phyloP scores from a whole-genome alignment of 352 stramenopile genomes.

The Globisporangium carolinianum region DNA sequence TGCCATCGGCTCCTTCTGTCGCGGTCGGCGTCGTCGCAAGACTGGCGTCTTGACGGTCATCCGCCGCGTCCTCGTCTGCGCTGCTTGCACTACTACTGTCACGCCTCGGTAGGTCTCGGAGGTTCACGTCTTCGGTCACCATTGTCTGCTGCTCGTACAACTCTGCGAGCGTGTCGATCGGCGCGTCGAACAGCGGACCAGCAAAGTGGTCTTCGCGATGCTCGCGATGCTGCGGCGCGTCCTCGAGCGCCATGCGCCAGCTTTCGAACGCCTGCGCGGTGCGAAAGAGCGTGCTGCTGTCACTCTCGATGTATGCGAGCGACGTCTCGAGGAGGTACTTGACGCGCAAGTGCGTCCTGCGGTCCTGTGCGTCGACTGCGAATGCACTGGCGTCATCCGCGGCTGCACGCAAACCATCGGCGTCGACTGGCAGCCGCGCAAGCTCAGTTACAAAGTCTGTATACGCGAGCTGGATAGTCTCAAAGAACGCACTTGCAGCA shows the following conservation, averaged over 20 bases:
- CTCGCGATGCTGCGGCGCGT: slow-evolving; percentile 30
- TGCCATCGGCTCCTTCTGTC: background rate
- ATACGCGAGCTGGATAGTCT: slow-evolving; percentile 41
- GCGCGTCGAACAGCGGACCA: slow-evolving; percentile 31
- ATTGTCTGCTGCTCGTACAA: slow-evolving; percentile 49
- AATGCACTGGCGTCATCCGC: slow-evolving; percentile 21
- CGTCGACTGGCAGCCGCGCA: slow-evolving; percentile 37
- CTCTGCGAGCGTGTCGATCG: slow-evolving; percentile 43
- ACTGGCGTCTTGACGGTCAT: too few species aligned
- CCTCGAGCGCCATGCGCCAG: slow-evolving; percentile 71
- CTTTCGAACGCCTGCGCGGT: slow-evolving; percentile 40
- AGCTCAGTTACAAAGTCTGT: slow-evolving; percentile 43
- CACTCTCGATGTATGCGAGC: slow-evolving; percentile 39
- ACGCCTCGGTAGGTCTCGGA: slow-evolving; percentile 3
- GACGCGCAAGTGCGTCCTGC: slow-evolving; percentile 41
- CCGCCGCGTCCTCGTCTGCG: background rate
- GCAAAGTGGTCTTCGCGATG: slow-evolving; percentile 32
- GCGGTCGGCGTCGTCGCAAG: too few species aligned
- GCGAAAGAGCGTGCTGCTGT: slow-evolving; percentile 45
- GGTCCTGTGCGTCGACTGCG: slow-evolving; percentile 48
- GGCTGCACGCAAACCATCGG: slow-evolving; percentile 12
- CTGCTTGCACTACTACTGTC: background rate
- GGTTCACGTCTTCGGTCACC: slow-evolving; percentile 37
- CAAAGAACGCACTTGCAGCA: slow-evolving; percentile 49
- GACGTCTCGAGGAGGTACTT: slow-evolving; percentile 61